Evolutionary conservation across 495 filamentous ascomycete genomes (phyloP), one percentile per base, ranked within the genome.

Genomic region (Neurospora africana): DNA sequence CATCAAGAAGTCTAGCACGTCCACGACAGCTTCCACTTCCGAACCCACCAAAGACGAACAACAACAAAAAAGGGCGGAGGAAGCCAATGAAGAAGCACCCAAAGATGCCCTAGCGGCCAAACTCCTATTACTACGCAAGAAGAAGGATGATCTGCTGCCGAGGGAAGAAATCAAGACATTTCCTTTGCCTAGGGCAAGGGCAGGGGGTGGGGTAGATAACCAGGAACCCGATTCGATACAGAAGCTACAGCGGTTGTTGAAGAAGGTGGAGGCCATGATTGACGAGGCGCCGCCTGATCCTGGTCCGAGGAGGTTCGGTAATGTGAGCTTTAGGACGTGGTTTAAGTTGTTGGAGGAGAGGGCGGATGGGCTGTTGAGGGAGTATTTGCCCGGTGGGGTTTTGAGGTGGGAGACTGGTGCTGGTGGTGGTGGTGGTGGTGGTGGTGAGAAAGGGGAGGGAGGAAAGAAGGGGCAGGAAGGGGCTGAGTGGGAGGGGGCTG

Each of bases 281-380:
- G 87, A 90, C 5, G 90, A 94, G 78, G 90, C 88, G 6, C 95
- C 95, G 10, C 94, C 93, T 8, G 91, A 97, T 76, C 85, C 86
- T 17, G 94, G 95, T 30, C 93, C 94, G 13, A 84, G 95, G 38
- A 84, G 95, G 70, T 99, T 98, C 79, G 95, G 96, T 6, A 98
- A 99, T 79, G 82, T 92, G 53, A 92, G 90, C 74, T 98, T 97
- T 79, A 86, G 94, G 27, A 91, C 83, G 74, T 99, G 94, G 93
- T 86, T 91, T 78, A 81, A 88, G 71, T 78, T 92, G 15, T 83
- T 95, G 37, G 88, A 90, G 71, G 83, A 86, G 69, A 83, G 89
- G 30, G 82, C 85, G 2, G 76, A 85, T 3, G 82, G 73, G 15
- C 83, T 96, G 19, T 80, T 99, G 33, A 79, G 85, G 39, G 83